Base-by-base conservation (phyloP, 2,329 filamentous ascomycete species). In the Beauveria sp. region DNA sequence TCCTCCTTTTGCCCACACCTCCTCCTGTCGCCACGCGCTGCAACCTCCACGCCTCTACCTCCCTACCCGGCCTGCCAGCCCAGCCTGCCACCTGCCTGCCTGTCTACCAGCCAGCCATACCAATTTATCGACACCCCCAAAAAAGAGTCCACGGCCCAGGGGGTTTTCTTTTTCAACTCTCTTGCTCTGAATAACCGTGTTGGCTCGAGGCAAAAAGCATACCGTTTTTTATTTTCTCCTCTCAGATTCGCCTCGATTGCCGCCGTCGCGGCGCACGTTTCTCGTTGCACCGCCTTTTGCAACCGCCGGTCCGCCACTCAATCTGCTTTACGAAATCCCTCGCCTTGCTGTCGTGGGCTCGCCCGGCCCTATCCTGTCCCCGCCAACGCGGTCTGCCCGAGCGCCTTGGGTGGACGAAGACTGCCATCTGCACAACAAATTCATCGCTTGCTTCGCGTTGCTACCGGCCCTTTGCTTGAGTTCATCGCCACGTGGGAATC, bases 1-100 rank as follows among this genome's bases (percentile, higher is more conserved):
- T 65, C 63, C 65, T 72, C 71, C 69, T 66, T 54, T 45, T 49
- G 45, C 53, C 46, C 60, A 62, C 60, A 52, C 60, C 60, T 62
- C 34, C 50, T 52, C 53, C 52, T 51, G 18, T 56, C 45, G 28
- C 12, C 53, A 14, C 42, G 24, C 48, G 60, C 60, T 57, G 60
- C 60, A 60, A 58, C 60, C 60, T 62, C 53, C 60, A 62, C 60
- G 60, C 60, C 60, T 62, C 60, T 52, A 22, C 38, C 34, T 38
- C 34, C 34, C 34, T 38, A 38, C 34, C 34, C 12, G 34, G 34
- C 34, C 34, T 38, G 10, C 34, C 34, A 34, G 31, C 31, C 31
- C 31, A 34, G 31, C 31, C 31, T 31, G 28, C 31, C 31, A 34
- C 31, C 31, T 38, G 34, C 34, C 48, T 38, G 34, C 14, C 12